Conservation (phyloP, 2,329 filamentous ascomycete species). For the Phyllosticta citribraziliensis region DNA sequence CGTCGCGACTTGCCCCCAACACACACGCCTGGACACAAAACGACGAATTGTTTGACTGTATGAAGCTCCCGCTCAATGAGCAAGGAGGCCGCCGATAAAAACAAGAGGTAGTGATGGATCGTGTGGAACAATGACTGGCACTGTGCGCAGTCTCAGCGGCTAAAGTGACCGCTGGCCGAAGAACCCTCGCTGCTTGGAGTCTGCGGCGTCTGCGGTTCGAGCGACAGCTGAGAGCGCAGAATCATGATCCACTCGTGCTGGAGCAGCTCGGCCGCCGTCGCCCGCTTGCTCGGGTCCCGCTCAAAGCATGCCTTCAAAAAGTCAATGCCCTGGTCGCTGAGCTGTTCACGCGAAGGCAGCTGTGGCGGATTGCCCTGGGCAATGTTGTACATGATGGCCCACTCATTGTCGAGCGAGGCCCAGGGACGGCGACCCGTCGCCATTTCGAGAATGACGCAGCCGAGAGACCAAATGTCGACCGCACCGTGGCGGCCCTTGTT, state of each 20-base stretch:
- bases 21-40: neutral
- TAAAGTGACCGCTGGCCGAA: neutral
- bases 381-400: conserved; percentile 99
- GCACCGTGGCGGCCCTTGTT: conserved; percentile 65
- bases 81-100: neutral
- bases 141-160: neutral
- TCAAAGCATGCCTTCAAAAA: conserved; percentile 83
- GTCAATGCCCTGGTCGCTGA: conserved; percentile 75
- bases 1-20: neutral
- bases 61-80: neutral
- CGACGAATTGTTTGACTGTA: neutral
- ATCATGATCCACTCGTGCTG: conserved; percentile 80
- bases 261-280: conserved; percentile 76
- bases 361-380: conserved; percentile 90
- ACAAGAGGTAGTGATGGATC: neutral
- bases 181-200: conserved; percentile 23
- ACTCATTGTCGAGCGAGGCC: conserved; percentile 95
- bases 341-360: conserved; percentile 70
- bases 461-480: conserved; percentile 92
- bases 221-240: conserved; percentile 35
- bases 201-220: conserved; percentile 38
- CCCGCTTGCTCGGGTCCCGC: conserved; percentile 67
- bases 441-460: conserved; percentile 97
- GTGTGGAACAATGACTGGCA: neutral
- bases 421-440: conserved; percentile 88